A percentile compares a stretch with the other conserved stretches of the same genome.
Conservation (phyloP, 768 basidiomycete species). For the Amanita thiersii region DNA sequence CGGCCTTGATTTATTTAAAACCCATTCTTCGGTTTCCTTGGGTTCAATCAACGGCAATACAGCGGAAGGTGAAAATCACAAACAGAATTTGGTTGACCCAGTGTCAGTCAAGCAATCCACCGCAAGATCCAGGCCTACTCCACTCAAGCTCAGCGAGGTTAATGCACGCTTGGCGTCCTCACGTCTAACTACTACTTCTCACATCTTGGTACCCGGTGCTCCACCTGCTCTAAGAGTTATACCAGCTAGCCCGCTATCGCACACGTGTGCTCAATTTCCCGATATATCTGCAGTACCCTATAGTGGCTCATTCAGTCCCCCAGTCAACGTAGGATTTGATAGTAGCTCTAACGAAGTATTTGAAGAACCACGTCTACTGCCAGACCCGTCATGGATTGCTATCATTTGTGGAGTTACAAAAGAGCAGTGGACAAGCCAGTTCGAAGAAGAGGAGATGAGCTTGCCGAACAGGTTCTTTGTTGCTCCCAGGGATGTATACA, state of each 20-base stretch:
- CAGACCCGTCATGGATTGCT: constrained; percentile 68
- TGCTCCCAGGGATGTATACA: constrained; percentile 70
- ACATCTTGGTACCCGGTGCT: constrained; percentile 51
- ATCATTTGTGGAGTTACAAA: constrained; percentile 71
- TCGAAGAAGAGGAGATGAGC: constrained; percentile 22
- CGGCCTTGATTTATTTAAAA: too few species aligned
- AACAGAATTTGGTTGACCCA: too few species aligned
- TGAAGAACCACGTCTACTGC: constrained; percentile 39
- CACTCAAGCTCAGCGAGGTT: constrained; percentile 8
- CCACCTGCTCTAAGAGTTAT: constrained; percentile 38
- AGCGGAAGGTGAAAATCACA: too few species aligned
- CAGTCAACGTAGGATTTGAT: too few species aligned
- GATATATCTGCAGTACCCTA: background rate
- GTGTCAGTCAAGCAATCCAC: too few species aligned
- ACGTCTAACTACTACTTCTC: constrained; percentile 41
- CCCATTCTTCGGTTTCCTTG: too few species aligned
- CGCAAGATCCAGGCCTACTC: background rate
- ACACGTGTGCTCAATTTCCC: background rate
- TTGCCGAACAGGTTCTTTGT: constrained; percentile 69
- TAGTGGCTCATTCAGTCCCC: too few species aligned
- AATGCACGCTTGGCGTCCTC: constrained; percentile 16
- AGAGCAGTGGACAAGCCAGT: constrained; percentile 35
- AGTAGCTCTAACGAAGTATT: constrained; percentile 11
- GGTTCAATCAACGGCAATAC: too few species aligned
- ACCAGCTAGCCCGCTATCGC: constrained; percentile 8